Evolutionary conservation across 2,329 filamentous ascomycete genomes (phyloP).

Genomic region (Coleophoma crateriformis): DNA sequence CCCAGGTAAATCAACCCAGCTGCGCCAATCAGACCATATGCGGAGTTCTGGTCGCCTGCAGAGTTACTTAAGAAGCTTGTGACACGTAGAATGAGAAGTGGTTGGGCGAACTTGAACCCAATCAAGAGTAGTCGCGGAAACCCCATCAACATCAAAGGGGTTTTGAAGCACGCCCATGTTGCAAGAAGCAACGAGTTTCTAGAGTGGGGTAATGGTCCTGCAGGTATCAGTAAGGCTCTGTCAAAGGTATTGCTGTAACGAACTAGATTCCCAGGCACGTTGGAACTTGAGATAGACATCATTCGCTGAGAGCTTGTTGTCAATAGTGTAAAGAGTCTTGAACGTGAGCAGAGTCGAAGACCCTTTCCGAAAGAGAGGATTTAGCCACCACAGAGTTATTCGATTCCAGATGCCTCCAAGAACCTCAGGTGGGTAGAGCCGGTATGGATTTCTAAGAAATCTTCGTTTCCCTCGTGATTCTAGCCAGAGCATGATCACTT

Average conservation of each 20-base stretch:
- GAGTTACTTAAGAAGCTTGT: background rate
- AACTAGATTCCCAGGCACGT: no score
- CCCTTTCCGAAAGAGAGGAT: constrained; percentile 12
- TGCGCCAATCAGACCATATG: background rate
- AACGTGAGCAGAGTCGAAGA: constrained; percentile 8
- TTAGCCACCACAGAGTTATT: constrained; percentile 31
- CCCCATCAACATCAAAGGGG: background rate
- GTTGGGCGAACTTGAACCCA: background rate
- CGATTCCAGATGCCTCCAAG: constrained; percentile 22
- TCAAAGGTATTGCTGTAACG: background rate
- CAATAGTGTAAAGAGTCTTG: background rate
- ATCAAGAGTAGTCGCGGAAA: background rate
- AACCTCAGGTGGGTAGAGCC: constrained; percentile 9
- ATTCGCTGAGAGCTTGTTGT: background rate
- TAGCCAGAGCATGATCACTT: background rate
- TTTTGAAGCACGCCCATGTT: background rate
- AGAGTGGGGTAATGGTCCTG: background rate
- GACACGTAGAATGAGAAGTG: background rate
- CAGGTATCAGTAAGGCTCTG: background rate
- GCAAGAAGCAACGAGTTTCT: background rate
- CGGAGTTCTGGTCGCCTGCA: background rate
- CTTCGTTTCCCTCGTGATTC: background rate
- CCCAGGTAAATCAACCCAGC: background rate
- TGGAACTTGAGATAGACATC: no score
- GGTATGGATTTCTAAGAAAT: background rate